Percentiles rank a stretch among this genome's conserved stretches.
Conservation (phyloP, 331 rosid species). For the Quercus lobata region DNA sequence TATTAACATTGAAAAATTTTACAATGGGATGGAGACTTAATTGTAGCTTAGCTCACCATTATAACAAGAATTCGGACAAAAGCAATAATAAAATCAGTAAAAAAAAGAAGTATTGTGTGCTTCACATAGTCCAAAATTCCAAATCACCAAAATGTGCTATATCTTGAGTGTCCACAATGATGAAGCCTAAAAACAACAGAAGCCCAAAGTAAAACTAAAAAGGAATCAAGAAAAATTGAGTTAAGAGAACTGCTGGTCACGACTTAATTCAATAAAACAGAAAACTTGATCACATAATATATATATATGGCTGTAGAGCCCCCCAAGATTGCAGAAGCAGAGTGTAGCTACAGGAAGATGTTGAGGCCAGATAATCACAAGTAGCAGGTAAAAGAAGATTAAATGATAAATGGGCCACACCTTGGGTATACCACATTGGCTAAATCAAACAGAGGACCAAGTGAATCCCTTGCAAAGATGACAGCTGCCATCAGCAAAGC, state of each 20-base stretch:
- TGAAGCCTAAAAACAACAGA: constrained; percentile 68
- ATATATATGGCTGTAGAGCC: constrained; percentile 43
- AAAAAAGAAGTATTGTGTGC: constrained; percentile 64
- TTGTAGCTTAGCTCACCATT: constrained; percentile 41
- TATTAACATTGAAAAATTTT: not conserved
- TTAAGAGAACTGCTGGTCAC: not conserved
- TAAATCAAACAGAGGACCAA: constrained; percentile 74
- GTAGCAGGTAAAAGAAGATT: too few species aligned
- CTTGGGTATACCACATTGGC: constrained; percentile 67
- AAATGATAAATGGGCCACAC: not conserved
- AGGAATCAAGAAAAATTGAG: not conserved
- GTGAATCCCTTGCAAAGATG: constrained; percentile 57
- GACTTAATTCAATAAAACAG: not conserved
- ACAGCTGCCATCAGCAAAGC: constrained; percentile 50
- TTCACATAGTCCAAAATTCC: constrained; percentile 58
- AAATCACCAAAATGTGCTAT: constrained; percentile 80
- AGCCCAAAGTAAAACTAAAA: constrained; percentile 83
- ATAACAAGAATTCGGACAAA: constrained; percentile 68
- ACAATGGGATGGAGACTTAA: not conserved
- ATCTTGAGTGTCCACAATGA: constrained; percentile 79
- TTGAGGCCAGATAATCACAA: constrained; percentile 41
- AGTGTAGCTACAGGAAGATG: constrained; percentile 75
- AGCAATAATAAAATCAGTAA: constrained; percentile 69
- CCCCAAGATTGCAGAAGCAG: constrained; percentile 77
- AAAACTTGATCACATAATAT: not conserved